Evolutionary conservation across 2,329 filamentous ascomycete genomes (phyloP), one percentile per base, ranked within the genome.

Genomic region (Seiridium cupressi): DNA sequence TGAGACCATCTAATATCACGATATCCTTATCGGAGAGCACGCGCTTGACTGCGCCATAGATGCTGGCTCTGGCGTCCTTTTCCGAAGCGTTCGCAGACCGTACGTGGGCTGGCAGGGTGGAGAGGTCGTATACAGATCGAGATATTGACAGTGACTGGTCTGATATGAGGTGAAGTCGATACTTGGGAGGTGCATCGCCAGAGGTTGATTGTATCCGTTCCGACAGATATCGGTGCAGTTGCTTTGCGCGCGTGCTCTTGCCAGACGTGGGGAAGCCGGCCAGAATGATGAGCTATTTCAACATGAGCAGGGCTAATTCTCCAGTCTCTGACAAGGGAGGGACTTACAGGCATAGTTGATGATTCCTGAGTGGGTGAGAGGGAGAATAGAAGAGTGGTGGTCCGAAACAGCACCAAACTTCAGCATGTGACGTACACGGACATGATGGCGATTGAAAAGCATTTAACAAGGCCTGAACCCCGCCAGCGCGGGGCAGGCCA

Each of bases 21-120:
- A 96, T 87, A 69, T 92, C 89, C 68, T 86, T 86, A 60, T 87
- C 84, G 62, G 84, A 87, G 36, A 96, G 81, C 54, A 88, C 83
- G 48, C 91, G 83, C 79, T 94, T 94, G 51, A 94, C 89, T 62
- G 91, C 90, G 62, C 84, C 91, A 72, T 90, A 92, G 59, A 92
- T 81, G 47, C 86, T 82, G 1, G 91, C 91, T 34, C 91, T 86
- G 1, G 91, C 91, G 76, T 94, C 89, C 73, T 96, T 96, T 71
- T 96, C 91, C 1, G 87, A 84, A 34, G 86, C 84, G 67, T 90
- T 90, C 60, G 90, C 90, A 34, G 89, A 89, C 62, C 89, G 86
- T 40, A 84, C 82, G 68, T 89, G 85, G 3, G 80, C 81, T 3
- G 82, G 81, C 31, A 86, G 75, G 3, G 79, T 76, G 2, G 84